Evolutionary conservation across 164 flowering plant species (phyloP), one percentile per base, ranked within the genome.

Genomic region (Berberis vulgaris): DNA sequence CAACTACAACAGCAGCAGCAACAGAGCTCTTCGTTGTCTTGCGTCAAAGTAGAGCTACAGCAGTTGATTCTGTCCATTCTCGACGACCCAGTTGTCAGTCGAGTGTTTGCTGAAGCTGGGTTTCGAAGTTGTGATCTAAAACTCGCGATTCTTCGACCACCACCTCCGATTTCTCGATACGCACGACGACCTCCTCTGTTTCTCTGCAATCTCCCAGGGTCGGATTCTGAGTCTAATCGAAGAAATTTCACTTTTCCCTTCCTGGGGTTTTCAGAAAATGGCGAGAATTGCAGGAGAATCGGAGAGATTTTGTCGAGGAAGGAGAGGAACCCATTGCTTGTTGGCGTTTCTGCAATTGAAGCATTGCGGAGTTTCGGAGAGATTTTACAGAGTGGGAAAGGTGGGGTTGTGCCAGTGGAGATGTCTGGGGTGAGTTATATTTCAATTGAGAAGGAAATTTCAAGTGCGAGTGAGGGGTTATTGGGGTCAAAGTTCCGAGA

Each of bases 51-150:
- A 11, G 98, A 94, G 80, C 71, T 94, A 2, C 83, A 76, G 69
- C 86, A 85, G 61, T 68, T 94, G 70, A 80, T 89, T 54, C 53
- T 91, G 1, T 85, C 99, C 43, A 85, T 94, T 60, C 91, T 94
- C 43, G 99, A 94, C 67, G 99, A 94, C 69, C 99, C 99, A 41
- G 76, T 91, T 3, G 99, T 94, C 3, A 94, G 99, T 66, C 77
- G 91, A 64, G 97, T 94, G 6, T 87, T 94, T 57, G 80, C 77
- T 0, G 99, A 94, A 59, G 88, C 99, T 2, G 99, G 99, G 0
- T 91, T 89, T 54, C 80, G 86, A 61, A 91, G 93, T 77, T 74
- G 78, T 66, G 99, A 94, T 57, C 77, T 94, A n/a, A 91, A 91
- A 78, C 62, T 91, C 13, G 85, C 96, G 0, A 77, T 87, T n/a